These are phyloP conservation scores for Baorangia bicolor DNA, from an alignment of 768 basidiomycete species.

Conservation along the genomic window DNA sequence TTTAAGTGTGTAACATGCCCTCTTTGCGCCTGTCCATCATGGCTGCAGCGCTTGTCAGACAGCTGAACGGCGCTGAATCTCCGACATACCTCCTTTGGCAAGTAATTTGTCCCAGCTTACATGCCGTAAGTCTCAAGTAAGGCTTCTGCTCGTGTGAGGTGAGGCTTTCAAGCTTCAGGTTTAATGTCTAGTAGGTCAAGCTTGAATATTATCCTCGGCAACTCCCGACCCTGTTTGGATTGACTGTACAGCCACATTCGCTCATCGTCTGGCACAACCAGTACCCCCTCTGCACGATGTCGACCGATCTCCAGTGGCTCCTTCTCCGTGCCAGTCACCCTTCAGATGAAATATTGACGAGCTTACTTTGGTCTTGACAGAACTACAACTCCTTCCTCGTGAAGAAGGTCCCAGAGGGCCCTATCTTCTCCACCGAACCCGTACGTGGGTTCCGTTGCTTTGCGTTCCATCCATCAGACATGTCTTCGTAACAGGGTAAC, in stretches of 20 bases:
- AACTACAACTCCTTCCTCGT: conserved; percentile 85
- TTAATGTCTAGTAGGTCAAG: no score
- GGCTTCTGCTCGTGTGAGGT: no score
- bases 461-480: conserved; percentile 2
- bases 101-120: no score
- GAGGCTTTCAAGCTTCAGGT: no score
- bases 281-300: conserved; percentile 54
- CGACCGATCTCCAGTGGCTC: conserved; percentile 91
- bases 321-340: conserved; percentile 66
- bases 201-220: conserved; percentile 24
- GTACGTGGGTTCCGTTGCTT: conserved; percentile 41
- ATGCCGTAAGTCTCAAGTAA: no score
- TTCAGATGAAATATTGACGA: not conserved
- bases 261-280: conserved; percentile 18
- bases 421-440: conserved; percentile 81
- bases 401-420: conserved; percentile 71
- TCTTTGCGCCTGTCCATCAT: no score
- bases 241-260: conserved; percentile 35
- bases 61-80: not conserved
- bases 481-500: conserved; percentile 59
- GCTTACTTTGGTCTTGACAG: conserved; percentile 36
- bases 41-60: no score
- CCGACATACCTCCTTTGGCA: no score
- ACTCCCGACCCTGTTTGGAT: conserved; percentile 28
- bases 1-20: no score